These are phyloP conservation scores for Fusarium keratoplasticum DNA, from an alignment of 2,329 filamentous ascomycete species.

Conservation along the genomic window DNA sequence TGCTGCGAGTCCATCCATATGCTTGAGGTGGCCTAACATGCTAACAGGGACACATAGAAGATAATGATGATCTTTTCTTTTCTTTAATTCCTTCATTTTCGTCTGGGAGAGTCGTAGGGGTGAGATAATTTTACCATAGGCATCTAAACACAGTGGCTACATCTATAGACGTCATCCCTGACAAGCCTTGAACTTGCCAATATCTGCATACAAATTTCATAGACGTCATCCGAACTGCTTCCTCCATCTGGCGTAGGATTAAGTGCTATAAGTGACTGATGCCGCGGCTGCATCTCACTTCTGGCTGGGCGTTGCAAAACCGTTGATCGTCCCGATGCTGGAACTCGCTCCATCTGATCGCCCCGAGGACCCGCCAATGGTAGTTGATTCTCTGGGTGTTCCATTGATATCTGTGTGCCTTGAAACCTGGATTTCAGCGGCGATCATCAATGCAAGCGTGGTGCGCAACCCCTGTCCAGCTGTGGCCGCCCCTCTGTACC, in stretches of 20 bases:
- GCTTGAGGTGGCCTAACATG: too few species aligned
- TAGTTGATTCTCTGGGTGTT: neutral
- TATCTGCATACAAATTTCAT: neutral
- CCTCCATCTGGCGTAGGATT: neutral
- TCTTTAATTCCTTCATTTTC: neutral
- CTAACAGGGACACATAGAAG: too few species aligned
- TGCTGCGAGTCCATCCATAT: too few species aligned
- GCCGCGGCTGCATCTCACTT: neutral
- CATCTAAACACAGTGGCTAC: neutral
- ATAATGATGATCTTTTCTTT: too few species aligned
- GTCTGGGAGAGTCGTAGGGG: neutral
- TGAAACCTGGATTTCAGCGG: neutral
- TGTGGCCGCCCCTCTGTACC: conserved; percentile 9
- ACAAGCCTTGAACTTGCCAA: neutral
- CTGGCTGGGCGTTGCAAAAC: neutral
- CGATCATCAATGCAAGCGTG: conserved; percentile 27
- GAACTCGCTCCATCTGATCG: conserved; percentile 18
- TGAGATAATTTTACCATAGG: neutral
- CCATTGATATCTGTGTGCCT: neutral
- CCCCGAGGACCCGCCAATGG: conserved; percentile 26
- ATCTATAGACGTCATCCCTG: neutral
- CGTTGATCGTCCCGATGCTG: conserved; percentile 12
- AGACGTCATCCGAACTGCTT: neutral
- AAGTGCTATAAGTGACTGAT: neutral
- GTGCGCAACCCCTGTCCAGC: conserved; percentile 25